Base-by-base conservation (phyloP, 1,284 basidiomycete species). In the Cutaneotrichosporon sp. region DNA sequence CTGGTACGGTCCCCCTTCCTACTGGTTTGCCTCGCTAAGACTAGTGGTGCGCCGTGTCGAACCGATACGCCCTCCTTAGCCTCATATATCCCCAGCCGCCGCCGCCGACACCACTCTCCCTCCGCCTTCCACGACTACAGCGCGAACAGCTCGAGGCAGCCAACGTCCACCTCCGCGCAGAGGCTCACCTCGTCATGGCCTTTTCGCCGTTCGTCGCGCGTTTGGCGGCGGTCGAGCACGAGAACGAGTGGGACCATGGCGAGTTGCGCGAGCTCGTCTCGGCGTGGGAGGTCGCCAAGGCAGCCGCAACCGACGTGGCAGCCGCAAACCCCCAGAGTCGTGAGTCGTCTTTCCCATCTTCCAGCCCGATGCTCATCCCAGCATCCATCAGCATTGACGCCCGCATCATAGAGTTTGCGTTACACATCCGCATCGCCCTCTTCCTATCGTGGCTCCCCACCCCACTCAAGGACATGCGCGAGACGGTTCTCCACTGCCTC, bases 11-110 rank as follows among this genome's bases (percentile, higher is more conserved):
- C 26, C n/a, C 32, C 9, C 36, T 30, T 16, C 40, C 58, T 18
- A 14, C 60, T 26, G 26, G 26, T 26, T 26, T 26, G 26, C 26
- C 26, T 26, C 3, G 26, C 26, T 26, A 26, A 26, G 26, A 26
- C 26, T 26, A 61, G 38, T 68, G 66, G 66, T 36, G 61, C 4
- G 66, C 66, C 9, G 60, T 65, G n/a, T 62, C 62, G 38, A 68
- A 68, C 49, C 64, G 66, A 30, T 62, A 57, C 47, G 57, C 52
- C 13, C 32, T 68, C 22, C 56, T 65, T 0, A 47, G 30, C 21
- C 36, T 68, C 16, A 61, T 68, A 46, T 55, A 56, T 59, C 63
- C 60, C 1, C 58, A 62, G 49, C 14, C 52, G 5, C 31, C 16
- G 21, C 51, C 57, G n/a, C 61, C 61, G 4, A 55, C 26, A 16